Evolutionary conservation across 495 filamentous ascomycete species (phyloP).

Genomic region (Rusavskia elegans): DNA sequence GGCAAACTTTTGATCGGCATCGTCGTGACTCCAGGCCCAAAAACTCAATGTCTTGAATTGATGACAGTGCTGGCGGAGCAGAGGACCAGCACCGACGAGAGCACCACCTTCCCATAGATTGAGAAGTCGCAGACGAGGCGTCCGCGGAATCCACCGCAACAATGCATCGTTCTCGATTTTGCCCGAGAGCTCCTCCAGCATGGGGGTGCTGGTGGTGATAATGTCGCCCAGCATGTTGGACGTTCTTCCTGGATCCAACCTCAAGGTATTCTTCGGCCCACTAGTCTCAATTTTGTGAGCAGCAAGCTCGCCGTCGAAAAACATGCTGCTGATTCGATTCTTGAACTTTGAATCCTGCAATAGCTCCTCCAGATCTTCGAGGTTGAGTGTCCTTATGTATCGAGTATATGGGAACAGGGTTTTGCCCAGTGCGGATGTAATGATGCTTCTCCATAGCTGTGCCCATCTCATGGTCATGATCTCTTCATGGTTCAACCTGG

Average conservation of each 20-base stretch:
- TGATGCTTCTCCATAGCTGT: conserved; percentile 52
- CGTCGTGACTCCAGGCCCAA: conserved; percentile 29
- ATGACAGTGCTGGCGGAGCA: conserved; percentile 42
- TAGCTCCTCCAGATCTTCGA: conserved; percentile 41
- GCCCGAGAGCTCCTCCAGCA: conserved; percentile 35
- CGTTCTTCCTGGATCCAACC: conserved; percentile 14
- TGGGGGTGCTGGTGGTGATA: conserved; percentile 30
- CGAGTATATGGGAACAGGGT: conserved; percentile 55
- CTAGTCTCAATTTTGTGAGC: conserved; percentile 7
- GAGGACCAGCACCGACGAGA: conserved; percentile 32
- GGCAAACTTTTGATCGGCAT: conserved; percentile 37
- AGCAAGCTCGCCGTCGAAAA: conserved; percentile 34
- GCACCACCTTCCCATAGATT: conserved; percentile 40
- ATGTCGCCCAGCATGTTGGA: conserved; percentile 26
- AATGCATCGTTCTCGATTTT: conserved; percentile 16
- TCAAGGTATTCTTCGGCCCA: conserved; percentile 1
- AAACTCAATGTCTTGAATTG: conserved; percentile 44
- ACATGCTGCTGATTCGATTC: conserved; percentile 21
- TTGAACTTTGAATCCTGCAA: conserved; percentile 35
- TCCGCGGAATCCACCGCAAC: conserved; percentile 26
- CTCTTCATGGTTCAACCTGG: conserved; percentile 4
- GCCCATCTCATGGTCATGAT: conserved; percentile 32
- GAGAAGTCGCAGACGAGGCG: conserved; percentile 31
- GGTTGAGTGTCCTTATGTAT: conserved; percentile 47
- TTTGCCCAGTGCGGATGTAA: conserved; percentile 44